A percentile compares a stretch with the other conserved stretches of the same genome.
Conservation (phyloP, 345 rosid genomes). For the Populus deltoides region DNA sequence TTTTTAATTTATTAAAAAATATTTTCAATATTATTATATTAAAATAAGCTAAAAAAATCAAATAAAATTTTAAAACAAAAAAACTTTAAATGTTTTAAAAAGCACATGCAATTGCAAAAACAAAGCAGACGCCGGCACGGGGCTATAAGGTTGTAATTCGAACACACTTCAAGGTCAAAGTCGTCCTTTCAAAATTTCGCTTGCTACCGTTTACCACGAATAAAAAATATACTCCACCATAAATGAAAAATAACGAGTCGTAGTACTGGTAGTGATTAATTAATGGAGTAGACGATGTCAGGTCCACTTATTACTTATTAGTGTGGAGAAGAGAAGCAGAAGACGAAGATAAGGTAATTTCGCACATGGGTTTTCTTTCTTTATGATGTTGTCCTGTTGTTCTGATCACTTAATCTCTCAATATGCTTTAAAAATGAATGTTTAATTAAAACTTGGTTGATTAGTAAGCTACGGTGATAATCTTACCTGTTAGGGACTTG, state of each 20-base stretch:
- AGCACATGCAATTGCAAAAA: too few relatives aligned
- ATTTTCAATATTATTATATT: too few relatives aligned
- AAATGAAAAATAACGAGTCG: background rate
- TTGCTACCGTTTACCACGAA: background rate
- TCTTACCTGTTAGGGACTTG: background rate
- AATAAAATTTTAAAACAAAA: too few relatives aligned
- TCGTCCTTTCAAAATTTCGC: background rate
- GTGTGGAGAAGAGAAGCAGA: background rate
- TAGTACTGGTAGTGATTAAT: background rate
- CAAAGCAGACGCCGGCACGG: background rate
- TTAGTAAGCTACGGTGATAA: background rate
- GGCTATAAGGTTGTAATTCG: background rate
- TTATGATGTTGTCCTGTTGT: background rate
- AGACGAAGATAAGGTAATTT: background rate
- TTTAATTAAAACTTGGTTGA: background rate
- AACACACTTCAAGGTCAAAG: background rate
- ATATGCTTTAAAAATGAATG: background rate
- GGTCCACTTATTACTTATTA: background rate
- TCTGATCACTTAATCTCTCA: background rate
- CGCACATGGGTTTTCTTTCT: background rate
- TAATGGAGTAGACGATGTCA: background rate
- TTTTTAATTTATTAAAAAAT: too few relatives aligned
- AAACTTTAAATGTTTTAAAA: too few relatives aligned
- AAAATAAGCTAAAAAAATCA: too few relatives aligned
- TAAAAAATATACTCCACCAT: background rate